These are phyloP conservation scores for Cystofilobasidium macerans DNA, from an alignment of 768 basidiomycete genomes.

Conservation along the genomic window DNA sequence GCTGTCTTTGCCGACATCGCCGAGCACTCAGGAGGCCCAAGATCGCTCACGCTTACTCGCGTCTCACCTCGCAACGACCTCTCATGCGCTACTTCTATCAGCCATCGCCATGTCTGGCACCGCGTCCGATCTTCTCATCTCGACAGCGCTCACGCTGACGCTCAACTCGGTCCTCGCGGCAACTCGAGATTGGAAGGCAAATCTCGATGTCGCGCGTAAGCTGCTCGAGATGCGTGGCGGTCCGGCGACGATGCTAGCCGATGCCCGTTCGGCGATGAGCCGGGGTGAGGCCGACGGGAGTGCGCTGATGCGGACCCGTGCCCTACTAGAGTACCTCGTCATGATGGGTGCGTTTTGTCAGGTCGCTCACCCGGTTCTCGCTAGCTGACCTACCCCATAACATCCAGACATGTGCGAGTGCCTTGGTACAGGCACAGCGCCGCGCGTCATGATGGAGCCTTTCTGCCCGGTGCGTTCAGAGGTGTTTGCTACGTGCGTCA, in stretches of 20 bases:
- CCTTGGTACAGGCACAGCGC: neutral
- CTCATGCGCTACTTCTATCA: neutral
- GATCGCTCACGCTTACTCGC: neutral
- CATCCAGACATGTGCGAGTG: neutral
- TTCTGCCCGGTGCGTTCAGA: no score
- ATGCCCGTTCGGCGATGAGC: neutral
- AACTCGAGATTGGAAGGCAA: neutral
- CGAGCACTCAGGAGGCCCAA: neutral
- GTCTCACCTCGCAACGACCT: neutral
- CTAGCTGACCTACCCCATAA: no score
- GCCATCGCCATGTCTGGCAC: neutral
- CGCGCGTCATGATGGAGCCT: neutral
- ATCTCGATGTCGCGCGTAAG: neutral
- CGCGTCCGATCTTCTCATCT: neutral
- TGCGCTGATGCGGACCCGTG: conserved; percentile 2
- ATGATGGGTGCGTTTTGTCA: no score
- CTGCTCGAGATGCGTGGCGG: neutral
- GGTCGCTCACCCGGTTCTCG: no score
- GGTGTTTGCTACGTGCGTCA: no score
- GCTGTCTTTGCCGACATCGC: neutral
- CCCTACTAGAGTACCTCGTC: neutral
- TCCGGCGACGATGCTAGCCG: neutral
- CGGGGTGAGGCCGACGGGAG: neutral
- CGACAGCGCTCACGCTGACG: conserved; percentile 3
- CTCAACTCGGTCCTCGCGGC: neutral